A percentile compares a stretch with the other conserved stretches of the same genome.
Conservation (phyloP, 2,329 filamentous ascomycete genomes). For the Fonsecaea nubica region DNA sequence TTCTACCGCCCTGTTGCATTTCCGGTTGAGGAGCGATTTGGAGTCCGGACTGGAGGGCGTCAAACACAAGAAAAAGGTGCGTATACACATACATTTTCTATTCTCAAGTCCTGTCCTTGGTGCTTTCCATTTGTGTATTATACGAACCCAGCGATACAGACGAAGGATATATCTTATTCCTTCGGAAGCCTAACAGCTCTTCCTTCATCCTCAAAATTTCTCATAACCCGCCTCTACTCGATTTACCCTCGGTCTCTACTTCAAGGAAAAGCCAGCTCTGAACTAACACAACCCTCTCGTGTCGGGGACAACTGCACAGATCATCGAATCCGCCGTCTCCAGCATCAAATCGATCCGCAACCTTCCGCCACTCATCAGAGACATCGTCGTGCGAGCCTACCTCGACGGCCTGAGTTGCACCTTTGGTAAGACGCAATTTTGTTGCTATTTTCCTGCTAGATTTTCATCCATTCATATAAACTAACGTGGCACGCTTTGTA, state of each 20-base stretch:
- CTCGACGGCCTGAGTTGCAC: constrained; percentile 26
- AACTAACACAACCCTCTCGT: too few relatives aligned
- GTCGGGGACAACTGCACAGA: constrained; percentile 5
- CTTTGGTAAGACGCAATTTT: constrained; percentile 20
- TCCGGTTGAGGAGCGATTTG: constrained; percentile 8
- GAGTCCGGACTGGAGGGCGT: constrained; percentile 9
- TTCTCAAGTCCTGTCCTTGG: too few relatives aligned
- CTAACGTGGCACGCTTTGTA: too few relatives aligned
- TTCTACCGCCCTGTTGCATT: constrained; percentile 24
- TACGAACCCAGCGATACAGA: too few relatives aligned
- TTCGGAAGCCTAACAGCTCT: too few relatives aligned
- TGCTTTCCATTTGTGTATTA: too few relatives aligned
- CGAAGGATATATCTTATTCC: too few relatives aligned
- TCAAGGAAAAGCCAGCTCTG: too few relatives aligned
- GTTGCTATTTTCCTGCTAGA: neutral
- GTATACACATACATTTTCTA: neutral
- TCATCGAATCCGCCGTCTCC: constrained; percentile 29
- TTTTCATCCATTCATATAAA: neutral
- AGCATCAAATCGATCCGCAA: constrained; percentile 21
- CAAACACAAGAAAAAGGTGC: constrained; percentile 10
- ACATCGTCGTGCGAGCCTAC: constrained; percentile 25
- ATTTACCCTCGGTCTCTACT: neutral
- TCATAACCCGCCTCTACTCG: too few relatives aligned
- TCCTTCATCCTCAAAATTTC: too few relatives aligned
- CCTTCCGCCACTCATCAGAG: constrained; percentile 15